A percentile compares a stretch with the other conserved stretches of the same genome.
phyloP scores from a whole-genome alignment of 352 stramenopile genomes.

The Pythium rhizo-oryzae region DNA sequence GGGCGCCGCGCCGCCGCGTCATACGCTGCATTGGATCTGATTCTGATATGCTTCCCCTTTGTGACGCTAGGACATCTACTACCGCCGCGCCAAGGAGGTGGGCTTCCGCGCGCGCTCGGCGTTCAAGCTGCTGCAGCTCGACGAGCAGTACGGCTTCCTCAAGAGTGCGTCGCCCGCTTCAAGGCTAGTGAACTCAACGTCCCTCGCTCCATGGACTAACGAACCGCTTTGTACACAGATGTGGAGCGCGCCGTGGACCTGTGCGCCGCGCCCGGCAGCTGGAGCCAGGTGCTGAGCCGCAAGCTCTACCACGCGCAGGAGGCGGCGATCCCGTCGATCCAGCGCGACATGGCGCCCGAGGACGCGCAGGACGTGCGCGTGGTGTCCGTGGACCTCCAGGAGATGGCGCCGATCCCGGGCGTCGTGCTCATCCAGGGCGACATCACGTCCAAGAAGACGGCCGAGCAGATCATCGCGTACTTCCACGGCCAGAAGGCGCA shows the following conservation, averaged over 20 bases:
- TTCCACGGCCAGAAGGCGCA: conserved; percentile 95
- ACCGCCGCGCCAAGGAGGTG: conserved; percentile 94
- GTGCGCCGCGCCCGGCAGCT: conserved; percentile 98
- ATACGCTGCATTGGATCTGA: background rate
- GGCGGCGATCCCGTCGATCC: conserved; percentile 25
- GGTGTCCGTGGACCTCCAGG: conserved; percentile 98
- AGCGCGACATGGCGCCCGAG: conserved; percentile 27
- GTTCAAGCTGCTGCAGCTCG: conserved; percentile 99
- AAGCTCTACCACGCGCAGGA: conserved; percentile 71
- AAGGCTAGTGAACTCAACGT: background rate
- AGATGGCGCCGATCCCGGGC: conserved; percentile 98
- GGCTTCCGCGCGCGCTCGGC: conserved; percentile 97
- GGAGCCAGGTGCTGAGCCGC: conserved; percentile 96
- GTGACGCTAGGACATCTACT: conserved; percentile 79
- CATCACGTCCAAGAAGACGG: conserved; percentile 97
- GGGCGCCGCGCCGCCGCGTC: no score
- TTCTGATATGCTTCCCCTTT: background rate
- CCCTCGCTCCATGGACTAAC: background rate
- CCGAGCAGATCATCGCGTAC: conserved; percentile 94
- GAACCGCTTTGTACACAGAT: conserved; percentile 25
- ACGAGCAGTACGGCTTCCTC: conserved; percentile 98
- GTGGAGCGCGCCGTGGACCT: conserved; percentile 96
- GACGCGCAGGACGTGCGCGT: conserved; percentile 74
- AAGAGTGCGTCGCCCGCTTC: conserved; percentile 31
- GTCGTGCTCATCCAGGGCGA: conserved; percentile 96